phyloP scores from a whole-genome alignment of 306 rosid species.

The Hippophae rhamnoides region DNA sequence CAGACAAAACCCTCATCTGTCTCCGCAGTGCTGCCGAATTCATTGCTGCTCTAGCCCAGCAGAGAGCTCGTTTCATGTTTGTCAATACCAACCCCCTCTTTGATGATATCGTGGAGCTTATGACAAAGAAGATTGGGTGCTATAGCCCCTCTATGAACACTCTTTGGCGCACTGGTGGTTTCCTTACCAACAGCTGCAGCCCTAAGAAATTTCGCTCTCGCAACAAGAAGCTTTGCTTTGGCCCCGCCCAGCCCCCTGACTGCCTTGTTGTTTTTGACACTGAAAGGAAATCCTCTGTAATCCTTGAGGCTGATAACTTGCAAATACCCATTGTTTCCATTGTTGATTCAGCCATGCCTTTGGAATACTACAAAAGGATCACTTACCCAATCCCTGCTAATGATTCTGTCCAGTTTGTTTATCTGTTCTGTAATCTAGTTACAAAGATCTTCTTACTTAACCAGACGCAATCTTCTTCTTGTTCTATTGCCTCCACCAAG shows the following conservation, averaged over 20 bases:
- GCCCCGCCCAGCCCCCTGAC: slow-evolving; percentile 65
- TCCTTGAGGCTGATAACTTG: slow-evolving; percentile 51
- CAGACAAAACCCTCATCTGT: slow-evolving; percentile 62
- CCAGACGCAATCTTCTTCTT: background rate
- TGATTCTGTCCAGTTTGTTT: slow-evolving; percentile 1
- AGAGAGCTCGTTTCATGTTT: slow-evolving; percentile 71
- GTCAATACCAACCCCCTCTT: slow-evolving; percentile 63
- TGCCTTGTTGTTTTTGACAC: slow-evolving; percentile 61
- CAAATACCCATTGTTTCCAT: slow-evolving; percentile 65
- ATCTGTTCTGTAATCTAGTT: background rate
- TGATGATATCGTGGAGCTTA: slow-evolving; percentile 65
- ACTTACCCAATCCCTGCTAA: background rate
- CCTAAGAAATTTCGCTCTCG: slow-evolving; percentile 81
- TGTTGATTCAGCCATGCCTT: slow-evolving; percentile 55
- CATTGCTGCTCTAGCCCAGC: slow-evolving; percentile 50
- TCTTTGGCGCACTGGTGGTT: slow-evolving; percentile 71
- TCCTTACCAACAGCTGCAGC: slow-evolving; percentile 56
- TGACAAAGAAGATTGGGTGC: slow-evolving; percentile 50
- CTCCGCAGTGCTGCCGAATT: slow-evolving; percentile 68
- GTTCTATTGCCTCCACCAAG: background rate
- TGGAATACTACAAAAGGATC: slow-evolving; percentile 38
- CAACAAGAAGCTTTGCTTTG: slow-evolving; percentile 55
- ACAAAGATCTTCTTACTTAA: background rate
- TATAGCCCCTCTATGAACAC: slow-evolving; percentile 34
- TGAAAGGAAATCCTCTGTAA: slow-evolving; percentile 52